A percentile compares a stretch with the other conserved stretches of the same genome.
These are phyloP conservation scores for Aegilops speltoides DNA, from an alignment of 176 grass and related monocot genomes.

Conservation along the genomic window DNA sequence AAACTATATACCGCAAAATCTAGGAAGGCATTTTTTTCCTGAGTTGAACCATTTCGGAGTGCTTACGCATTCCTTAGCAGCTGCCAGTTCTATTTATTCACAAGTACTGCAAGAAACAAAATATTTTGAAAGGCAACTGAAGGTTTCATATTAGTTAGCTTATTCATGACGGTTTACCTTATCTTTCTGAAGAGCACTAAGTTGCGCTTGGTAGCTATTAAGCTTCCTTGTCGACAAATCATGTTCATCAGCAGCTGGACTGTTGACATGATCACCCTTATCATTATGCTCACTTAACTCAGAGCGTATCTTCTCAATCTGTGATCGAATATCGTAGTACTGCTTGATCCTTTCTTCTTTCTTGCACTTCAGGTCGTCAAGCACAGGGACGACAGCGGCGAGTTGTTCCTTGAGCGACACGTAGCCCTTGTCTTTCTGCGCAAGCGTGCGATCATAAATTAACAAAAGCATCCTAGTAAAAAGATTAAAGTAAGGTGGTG, in stretches of 20 bases:
- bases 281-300: conserved; percentile 57
- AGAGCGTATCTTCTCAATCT: conserved; percentile 75
- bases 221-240: conserved; percentile 81
- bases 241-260: conserved; percentile 47
- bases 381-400: conserved; percentile 48
- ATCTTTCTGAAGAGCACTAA: conserved; percentile 84
- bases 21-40: background rate
- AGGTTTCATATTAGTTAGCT: background rate
- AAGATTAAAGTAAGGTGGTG: background rate
- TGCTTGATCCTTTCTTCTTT: conserved; percentile 76
- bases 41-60: background rate
- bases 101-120: background rate
- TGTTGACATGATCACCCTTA: conserved; percentile 6
- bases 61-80: background rate
- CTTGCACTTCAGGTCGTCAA: conserved; percentile 74
- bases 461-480: background rate
- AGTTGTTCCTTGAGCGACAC: conserved; percentile 74
- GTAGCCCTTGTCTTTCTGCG: conserved; percentile 74
- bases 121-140: background rate
- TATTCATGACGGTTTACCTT: conserved; percentile 58
- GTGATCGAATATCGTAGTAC: conserved; percentile 58
- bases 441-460: conserved; percentile 5
- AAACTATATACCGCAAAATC: background rate
- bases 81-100: background rate
- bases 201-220: conserved; percentile 63